These are phyloP conservation scores for Phanerodontia chrysosporium DNA, from an alignment of 768 basidiomycete genomes.

Conservation along the genomic window DNA sequence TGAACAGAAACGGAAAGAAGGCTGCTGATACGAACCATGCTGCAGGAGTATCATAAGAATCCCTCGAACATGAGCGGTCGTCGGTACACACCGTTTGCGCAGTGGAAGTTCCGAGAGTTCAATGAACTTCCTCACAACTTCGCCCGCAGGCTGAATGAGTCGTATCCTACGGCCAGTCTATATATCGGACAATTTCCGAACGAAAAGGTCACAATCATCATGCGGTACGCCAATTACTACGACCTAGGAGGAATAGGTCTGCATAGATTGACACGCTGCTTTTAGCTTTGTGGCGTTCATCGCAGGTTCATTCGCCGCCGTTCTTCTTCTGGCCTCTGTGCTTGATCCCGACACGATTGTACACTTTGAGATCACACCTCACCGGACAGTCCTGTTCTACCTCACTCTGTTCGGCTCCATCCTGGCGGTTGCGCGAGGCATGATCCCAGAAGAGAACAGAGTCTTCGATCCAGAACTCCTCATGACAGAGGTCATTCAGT, in stretches of 20 bases:
- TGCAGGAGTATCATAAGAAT: conserved; percentile 96
- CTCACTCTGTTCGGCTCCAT: conserved; percentile 83
- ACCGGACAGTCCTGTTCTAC: conserved; percentile 93
- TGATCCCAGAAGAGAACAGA: conserved; percentile 91
- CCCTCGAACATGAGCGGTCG: conserved; percentile 92
- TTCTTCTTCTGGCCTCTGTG: conserved; percentile 86
- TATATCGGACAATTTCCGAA: conserved; percentile 99
- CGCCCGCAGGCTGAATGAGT: conserved; percentile 77
- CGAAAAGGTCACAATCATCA: conserved; percentile 82
- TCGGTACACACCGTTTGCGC: conserved; percentile 89
- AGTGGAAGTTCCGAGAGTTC: conserved; percentile 99
- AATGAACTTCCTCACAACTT: conserved; percentile 97
- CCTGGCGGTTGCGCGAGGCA: conserved; percentile 86
- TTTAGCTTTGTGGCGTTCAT: conserved; percentile 91
- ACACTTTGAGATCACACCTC: conserved; percentile 91
- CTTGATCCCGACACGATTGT: conserved; percentile 92
- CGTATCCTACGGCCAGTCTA: conserved; percentile 86
- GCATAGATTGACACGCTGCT: neutral
- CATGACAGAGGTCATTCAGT: conserved; percentile 87
- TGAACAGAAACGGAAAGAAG: neutral
- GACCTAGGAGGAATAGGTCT: neutral
- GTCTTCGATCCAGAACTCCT: conserved; percentile 93
- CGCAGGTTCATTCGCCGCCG: conserved; percentile 94
- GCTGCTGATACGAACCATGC: neutral
- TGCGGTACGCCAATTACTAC: conserved; percentile 63